Evolutionary conservation across 2,329 filamentous ascomycete species (phyloP), one percentile per base, ranked within the genome.

Genomic region (Alternaria triticimaculans): DNA sequence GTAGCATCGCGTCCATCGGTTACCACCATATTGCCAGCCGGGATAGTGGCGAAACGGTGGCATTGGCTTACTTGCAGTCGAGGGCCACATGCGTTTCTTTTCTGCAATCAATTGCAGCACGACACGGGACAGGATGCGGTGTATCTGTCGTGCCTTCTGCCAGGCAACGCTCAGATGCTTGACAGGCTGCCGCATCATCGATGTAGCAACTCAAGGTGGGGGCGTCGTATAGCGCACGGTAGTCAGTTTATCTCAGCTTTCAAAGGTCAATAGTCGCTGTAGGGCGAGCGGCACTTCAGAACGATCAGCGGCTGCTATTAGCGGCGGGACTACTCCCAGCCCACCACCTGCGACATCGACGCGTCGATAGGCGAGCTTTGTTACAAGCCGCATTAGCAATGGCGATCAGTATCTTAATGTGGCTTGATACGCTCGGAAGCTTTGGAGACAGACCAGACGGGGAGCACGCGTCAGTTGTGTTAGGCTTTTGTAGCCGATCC

Each of bases 331-430:
- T 45, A 48, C 43, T 50, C 56, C n/a, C 25, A 44, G 21, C 43
- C 30, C 44, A 49, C 56, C 51, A 37, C 37, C 28, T 30, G 43
- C 44, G 20, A 21, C n/a, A 21, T 54, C 44, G 15, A 45, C 44
- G 10, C 26, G 15, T 55, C 50, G 25, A 48, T 33, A 37, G 50
- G 33, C 43, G 60, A 49, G 33, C 12, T n/a, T 20, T n/a, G 26
- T n/a, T 44, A 50, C 44, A 55, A 33, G 43, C 25, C 54, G 20
- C 43, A 33, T 55, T 50, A 60, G 50, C 44, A 26, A 48, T 49
- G 30, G 26, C 33, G 60, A 62, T 62, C 60, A 30, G 41, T 44
- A 43, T 44, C 30, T 54, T 43, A 25, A 51, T 28, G 11, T 62
- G 37, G 23, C 37, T 21, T 45, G 21, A 54, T 50, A 26, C 55